These are phyloP conservation scores for Boechera stricta DNA, from an alignment of 345 rosid genomes.

Conservation along the genomic window DNA sequence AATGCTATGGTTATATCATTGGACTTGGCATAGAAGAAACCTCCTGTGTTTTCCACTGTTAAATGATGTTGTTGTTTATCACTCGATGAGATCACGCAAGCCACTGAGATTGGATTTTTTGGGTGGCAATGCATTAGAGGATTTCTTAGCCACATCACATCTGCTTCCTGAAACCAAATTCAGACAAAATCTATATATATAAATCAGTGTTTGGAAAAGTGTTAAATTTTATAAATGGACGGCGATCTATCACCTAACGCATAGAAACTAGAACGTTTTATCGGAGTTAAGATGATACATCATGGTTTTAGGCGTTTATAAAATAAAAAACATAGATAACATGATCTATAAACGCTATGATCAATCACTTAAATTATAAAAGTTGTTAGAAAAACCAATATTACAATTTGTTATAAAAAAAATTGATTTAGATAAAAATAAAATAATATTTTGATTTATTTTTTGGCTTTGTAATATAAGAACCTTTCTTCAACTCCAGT, in stretches of 20 bases:
- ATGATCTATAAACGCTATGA: too few species aligned
- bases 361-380: too few species aligned
- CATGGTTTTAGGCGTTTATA: too few species aligned
- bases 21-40: slow-evolving; percentile 48
- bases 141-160: slow-evolving; percentile 47
- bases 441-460: too few species aligned
- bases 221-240: too few species aligned
- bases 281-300: too few species aligned
- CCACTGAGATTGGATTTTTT: slow-evolving; percentile 27
- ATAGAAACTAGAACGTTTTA: too few species aligned
- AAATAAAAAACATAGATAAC: too few species aligned
- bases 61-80: not conserved
- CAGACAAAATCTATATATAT: too few species aligned
- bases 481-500: not conserved
- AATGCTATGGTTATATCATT: slow-evolving; percentile 16
- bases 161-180: too few species aligned
- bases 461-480: not conserved
- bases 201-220: too few species aligned
- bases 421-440: not conserved
- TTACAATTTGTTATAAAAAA: not conserved
- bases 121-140: slow-evolving; percentile 44
- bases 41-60: slow-evolving; percentile 42
- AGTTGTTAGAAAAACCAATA: not conserved
- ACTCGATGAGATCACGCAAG: slow-evolving; percentile 40
- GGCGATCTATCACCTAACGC: too few species aligned